These are phyloP conservation scores for Mortierella sp. DNA, from an alignment of 371 early-diverging fungal genomes.

Conservation along the genomic window DNA sequence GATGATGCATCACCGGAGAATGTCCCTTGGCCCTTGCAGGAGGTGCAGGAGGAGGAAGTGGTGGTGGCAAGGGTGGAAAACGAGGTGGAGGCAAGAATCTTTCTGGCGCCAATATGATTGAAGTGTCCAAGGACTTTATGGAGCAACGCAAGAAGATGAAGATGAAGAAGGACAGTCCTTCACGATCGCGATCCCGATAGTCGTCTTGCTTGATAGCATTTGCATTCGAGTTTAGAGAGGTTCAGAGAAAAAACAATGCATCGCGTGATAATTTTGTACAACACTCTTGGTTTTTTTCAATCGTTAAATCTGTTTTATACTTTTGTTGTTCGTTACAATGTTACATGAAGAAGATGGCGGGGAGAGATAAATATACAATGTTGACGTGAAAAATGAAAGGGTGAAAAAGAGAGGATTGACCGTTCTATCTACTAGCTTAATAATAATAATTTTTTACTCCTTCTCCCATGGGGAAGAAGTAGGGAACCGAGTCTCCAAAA, in stretches of 20 bases:
- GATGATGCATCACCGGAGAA: too few relatives aligned
- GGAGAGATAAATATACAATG: background rate
- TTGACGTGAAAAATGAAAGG: background rate
- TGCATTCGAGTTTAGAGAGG: background rate
- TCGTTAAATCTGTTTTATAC: too few relatives aligned
- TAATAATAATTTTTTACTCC: background rate
- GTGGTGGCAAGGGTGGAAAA: constrained; percentile 22
- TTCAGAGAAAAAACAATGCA: background rate
- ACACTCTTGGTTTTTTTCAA: background rate
- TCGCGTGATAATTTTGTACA: background rate
- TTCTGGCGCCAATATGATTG: constrained; percentile 36
- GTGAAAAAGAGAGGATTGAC: too few relatives aligned
- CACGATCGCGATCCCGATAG: constrained; percentile 31
- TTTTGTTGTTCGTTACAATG: background rate
- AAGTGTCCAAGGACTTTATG: constrained; percentile 39
- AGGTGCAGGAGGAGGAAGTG: constrained; percentile 20
- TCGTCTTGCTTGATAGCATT: background rate
- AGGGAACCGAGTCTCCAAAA: constrained; percentile 39
- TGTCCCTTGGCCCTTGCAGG: background rate
- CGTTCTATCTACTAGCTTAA: too few relatives aligned
- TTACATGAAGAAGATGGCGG: background rate
- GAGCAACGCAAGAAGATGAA: constrained; percentile 38
- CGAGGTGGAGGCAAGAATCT: constrained; percentile 27
- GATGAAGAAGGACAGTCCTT: constrained; percentile 30
- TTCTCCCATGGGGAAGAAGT: constrained; percentile 51